Conservation (phyloP, 2,329 filamentous ascomycete species). For the Neoascochyta sp. region DNA sequence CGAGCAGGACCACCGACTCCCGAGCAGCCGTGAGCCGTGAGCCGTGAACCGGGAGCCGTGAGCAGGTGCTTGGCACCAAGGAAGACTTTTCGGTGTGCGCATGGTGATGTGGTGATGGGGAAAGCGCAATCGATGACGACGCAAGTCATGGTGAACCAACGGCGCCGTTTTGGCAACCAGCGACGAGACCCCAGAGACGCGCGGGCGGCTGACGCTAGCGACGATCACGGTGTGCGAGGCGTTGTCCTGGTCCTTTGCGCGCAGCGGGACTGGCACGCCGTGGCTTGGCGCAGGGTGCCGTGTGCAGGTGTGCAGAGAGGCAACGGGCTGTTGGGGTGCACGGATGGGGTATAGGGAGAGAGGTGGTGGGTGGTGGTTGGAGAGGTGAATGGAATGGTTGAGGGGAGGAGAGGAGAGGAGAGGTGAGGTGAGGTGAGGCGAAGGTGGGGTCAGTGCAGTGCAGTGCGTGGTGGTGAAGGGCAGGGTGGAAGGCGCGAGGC, state of each 20-base stretch:
- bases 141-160: conserved; percentile 2
- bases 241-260: conserved; percentile 1
- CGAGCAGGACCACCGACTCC: too few relatives aligned
- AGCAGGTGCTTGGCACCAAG: too few relatives aligned
- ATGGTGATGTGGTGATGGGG: too few relatives aligned
- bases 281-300: conserved; percentile 1
- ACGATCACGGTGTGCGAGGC: conserved; percentile 7
- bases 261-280: conserved; percentile 1
- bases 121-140: conserved; percentile 12
- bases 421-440: conserved; percentile 1
- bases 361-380: conserved; percentile 1
- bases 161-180: conserved; percentile 6
- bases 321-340: conserved; percentile 1
- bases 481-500: too few relatives aligned
- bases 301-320: conserved; percentile 1
- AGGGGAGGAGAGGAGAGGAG: not conserved
- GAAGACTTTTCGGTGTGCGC: too few relatives aligned
- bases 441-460: conserved; percentile 5
- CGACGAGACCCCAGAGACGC: too few relatives aligned
- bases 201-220: too few relatives aligned
- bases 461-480: conserved; percentile 5
- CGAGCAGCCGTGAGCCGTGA: too few relatives aligned
- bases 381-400: conserved; percentile 1
- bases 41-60: too few relatives aligned
- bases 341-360: conserved; percentile 5